Evolutionary conservation across 495 filamentous ascomycete species (phyloP), one percentile per base, ranked within the genome.

Genomic region (Lasiosphaeria hispida): DNA sequence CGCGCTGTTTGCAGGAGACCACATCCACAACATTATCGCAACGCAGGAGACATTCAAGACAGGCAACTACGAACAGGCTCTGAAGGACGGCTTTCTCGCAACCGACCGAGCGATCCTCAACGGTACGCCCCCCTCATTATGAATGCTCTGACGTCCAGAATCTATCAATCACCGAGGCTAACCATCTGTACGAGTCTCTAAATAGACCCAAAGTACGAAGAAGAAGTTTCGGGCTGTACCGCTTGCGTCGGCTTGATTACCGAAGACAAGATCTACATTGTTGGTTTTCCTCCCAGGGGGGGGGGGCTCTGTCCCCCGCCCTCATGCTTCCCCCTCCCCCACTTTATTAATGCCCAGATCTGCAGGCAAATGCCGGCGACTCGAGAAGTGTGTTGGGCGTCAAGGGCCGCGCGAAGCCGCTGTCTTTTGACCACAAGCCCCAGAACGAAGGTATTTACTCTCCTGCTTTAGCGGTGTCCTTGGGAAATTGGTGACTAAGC

Each of bases 401-500:
- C 57, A 97, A 97, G 76, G 94, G 94, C 63, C 83, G 93, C 64
- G 94, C 94, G 56, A 97, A 97, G 74, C 94, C 95, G 11, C 80
- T 98, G 50, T 98, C 94, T 7, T 95, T 92, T 71, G 94, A 98
- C 69, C 94, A 98, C 79, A 98, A 98, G 76, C 94, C 94, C 11
- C 92, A 96, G 71, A 97, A 97, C 62, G 94, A 97, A 82, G 91
- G 94, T 96, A 56, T 55, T 67, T 15, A 10, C 8, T 35, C 0
- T 23, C 18, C 38, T 14, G 17, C 45, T 19, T 19, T 45, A 35
- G 18, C 34, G 45, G 52, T 42, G 54, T 57, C 57, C 54, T 23
- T 18, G 34, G 43, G 9, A 43, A 19, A 55, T 45, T 39, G 13
- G 15, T 56, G 45, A 60, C 66, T 71, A 56, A 68, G 55, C 15